phyloP scores from a whole-genome alignment of 2,329 filamentous ascomycete species.

The Ophiostoma piceae region DNA sequence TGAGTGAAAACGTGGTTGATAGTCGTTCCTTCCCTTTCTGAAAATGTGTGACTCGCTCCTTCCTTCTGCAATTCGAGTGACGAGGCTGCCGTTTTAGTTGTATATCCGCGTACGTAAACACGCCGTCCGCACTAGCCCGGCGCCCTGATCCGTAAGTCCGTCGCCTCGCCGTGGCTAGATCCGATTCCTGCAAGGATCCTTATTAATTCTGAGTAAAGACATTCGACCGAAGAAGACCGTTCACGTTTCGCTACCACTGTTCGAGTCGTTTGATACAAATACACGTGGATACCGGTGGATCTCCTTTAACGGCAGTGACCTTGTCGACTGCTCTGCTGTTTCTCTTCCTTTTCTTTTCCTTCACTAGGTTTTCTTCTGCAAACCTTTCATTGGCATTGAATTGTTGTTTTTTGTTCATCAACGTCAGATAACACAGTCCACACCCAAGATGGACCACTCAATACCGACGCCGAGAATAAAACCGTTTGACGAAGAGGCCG shows the following conservation, averaged over 20 bases:
- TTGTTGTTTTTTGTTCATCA: no score
- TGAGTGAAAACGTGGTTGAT: background rate
- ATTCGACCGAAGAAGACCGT: background rate
- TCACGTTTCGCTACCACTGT: background rate
- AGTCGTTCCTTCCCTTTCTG: background rate
- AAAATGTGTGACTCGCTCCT: background rate
- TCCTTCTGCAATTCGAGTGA: background rate
- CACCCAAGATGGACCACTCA: background rate
- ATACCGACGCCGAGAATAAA: background rate
- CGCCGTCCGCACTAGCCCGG: background rate
- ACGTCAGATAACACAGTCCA: background rate
- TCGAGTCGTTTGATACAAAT: background rate
- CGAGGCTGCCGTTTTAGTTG: background rate
- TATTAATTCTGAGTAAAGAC: background rate
- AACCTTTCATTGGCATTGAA: background rate
- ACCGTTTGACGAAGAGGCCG: background rate
- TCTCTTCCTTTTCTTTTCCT: background rate
- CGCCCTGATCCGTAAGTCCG: background rate
- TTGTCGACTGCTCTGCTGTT: background rate
- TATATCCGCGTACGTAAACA: background rate
- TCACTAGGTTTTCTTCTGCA: background rate
- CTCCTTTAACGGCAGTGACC: background rate
- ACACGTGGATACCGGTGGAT: background rate
- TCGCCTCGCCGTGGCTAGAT: conserved; percentile 3
- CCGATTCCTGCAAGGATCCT: background rate